Conservation (phyloP, 2,329 filamentous ascomycete genomes). For the Aspergillus puulaauensis region DNA sequence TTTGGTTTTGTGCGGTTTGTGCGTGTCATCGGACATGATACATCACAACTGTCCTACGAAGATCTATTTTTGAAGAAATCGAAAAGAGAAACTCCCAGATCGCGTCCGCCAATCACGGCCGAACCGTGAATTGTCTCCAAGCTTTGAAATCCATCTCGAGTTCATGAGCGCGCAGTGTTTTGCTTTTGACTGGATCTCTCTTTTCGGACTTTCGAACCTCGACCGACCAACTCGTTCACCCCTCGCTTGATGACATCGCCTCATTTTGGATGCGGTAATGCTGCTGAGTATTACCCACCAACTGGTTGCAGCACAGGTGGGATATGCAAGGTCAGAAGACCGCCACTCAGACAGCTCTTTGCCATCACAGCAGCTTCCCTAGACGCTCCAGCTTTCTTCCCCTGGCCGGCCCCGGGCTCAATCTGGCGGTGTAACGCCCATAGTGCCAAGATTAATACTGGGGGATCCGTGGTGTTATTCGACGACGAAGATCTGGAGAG, state of each 20-base stretch:
- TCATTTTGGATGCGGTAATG: slow-evolving; percentile 6
- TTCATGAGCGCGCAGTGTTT: not conserved
- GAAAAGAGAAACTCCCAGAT: slow-evolving; percentile 9
- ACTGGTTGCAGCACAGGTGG: not conserved
- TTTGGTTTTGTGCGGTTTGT: not conserved
- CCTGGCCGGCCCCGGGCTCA: slow-evolving; percentile 16
- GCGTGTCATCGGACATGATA: slow-evolving; percentile 11
- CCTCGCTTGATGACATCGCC: slow-evolving; percentile 5
- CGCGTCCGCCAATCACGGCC: slow-evolving; percentile 6
- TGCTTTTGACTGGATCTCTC: slow-evolving; percentile 1
- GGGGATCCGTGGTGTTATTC: slow-evolving; percentile 2
- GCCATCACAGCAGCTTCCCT: not conserved
- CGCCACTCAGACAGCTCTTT: slow-evolving; percentile 3
- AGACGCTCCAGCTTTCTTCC: slow-evolving; percentile 7
- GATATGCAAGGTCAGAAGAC: slow-evolving; percentile 13
- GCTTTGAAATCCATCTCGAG: not conserved
- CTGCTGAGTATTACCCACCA: not conserved
- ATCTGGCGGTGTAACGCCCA: slow-evolving; percentile 26
- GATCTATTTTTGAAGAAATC: slow-evolving; percentile 7
- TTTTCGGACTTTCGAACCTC: not conserved
- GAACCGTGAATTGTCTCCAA: not conserved
- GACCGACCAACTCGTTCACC: not conserved
- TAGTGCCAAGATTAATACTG: slow-evolving; percentile 13
- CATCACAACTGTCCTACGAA: slow-evolving; percentile 8
- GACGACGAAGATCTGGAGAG: not conserved